Evolutionary conservation across 192 early-diverging fungal genomes (phyloP).

Genomic region (Backusella westeae): DNA sequence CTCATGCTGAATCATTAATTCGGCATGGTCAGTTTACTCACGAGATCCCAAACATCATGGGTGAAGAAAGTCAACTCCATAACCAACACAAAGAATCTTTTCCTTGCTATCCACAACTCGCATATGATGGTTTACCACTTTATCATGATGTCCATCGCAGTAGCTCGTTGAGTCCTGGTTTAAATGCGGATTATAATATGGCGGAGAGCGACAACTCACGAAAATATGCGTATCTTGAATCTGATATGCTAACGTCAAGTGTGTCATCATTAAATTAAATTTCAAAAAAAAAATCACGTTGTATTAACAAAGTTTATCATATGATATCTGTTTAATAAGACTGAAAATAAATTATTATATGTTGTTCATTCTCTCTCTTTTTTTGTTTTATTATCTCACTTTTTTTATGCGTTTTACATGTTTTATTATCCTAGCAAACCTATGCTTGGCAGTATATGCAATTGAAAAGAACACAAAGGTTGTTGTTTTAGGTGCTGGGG

Average conservation of each 20-base stretch:
- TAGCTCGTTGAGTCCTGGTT: slow-evolving; percentile 2
- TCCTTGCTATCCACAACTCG: neutral
- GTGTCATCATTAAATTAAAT: slow-evolving; percentile 7
- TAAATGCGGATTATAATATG: slow-evolving; percentile 10
- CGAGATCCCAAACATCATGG: neutral
- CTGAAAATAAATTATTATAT: slow-evolving; percentile 7
- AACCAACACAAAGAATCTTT: neutral
- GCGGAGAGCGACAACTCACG: neutral
- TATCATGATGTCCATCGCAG: slow-evolving; percentile 2
- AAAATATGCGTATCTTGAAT: neutral
- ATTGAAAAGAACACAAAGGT: slow-evolving; percentile 25
- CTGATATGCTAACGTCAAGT: neutral
- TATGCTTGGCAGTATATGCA: neutral
- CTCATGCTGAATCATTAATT: slow-evolving; percentile 2
- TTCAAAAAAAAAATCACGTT: neutral
- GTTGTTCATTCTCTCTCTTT: neutral
- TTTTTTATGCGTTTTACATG: neutral
- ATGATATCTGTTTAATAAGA: neutral
- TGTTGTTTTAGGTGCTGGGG: slow-evolving; percentile 35
- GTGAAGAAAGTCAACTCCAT: neutral
- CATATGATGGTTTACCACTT: neutral
- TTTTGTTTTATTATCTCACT: neutral
- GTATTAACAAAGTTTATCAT: neutral
- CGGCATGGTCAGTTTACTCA: slow-evolving; percentile 8
- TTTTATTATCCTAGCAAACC: neutral